These are phyloP conservation scores for Corylus americana DNA, from an alignment of 306 rosid species.

Conservation along the genomic window DNA sequence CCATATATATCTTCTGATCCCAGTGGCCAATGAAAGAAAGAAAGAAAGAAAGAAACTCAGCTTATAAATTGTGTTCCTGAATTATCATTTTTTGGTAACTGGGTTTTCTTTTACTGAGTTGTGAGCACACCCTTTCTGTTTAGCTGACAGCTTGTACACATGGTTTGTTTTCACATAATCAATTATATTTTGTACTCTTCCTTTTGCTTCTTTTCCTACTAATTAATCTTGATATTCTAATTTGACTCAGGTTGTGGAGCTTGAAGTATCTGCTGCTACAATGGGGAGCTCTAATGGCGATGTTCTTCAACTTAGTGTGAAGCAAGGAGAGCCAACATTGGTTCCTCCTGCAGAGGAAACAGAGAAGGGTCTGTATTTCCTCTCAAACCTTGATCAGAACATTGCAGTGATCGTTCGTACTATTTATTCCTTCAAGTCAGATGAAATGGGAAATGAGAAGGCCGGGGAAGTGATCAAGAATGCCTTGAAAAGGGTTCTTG, in stretches of 20 bases:
- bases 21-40: not conserved
- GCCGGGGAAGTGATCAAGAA: slow-evolving; percentile 60
- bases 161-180: slow-evolving; percentile 14
- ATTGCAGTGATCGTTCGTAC: slow-evolving; percentile 76
- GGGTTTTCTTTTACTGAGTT: slow-evolving; percentile 4
- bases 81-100: slow-evolving; percentile 28
- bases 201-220: not conserved
- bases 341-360: slow-evolving; percentile 73
- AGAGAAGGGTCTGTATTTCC: slow-evolving; percentile 64
- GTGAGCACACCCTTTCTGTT: slow-evolving; percentile 10
- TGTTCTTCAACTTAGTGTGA: slow-evolving; percentile 43
- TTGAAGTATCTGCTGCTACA: slow-evolving; percentile 14
- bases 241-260: slow-evolving; percentile 25
- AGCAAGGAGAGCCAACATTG: slow-evolving; percentile 52
- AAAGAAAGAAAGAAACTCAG: not conserved
- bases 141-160: slow-evolving; percentile 5
- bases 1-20: slow-evolving; percentile 33
- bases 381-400: slow-evolving; percentile 93
- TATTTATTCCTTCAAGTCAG: slow-evolving; percentile 60
- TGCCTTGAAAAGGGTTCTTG: slow-evolving; percentile 69
- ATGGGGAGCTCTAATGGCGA: slow-evolving; percentile 46
- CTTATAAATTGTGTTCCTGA: slow-evolving; percentile 22
- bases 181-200: not conserved
- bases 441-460: slow-evolving; percentile 58
- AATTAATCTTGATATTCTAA: not conserved